These are phyloP conservation scores for Rosellinia necatrix DNA, from an alignment of 2,329 filamentous ascomycete genomes.

Conservation along the genomic window DNA sequence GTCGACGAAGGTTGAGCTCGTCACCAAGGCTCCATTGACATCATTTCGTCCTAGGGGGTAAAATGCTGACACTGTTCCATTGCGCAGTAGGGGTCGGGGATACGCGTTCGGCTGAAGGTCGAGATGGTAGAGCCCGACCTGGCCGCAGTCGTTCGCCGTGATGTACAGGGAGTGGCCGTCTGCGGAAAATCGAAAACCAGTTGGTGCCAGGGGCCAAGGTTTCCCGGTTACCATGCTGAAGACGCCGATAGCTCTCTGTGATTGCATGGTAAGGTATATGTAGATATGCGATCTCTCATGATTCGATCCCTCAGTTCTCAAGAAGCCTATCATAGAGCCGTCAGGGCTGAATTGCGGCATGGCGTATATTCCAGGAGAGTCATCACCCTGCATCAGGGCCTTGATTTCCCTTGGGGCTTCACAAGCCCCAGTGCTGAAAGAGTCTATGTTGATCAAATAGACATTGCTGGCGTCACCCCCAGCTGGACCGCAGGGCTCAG, in stretches of 20 bases:
- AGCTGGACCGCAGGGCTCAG: neutral
- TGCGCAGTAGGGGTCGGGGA: neutral
- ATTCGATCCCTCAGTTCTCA: constrained; percentile 21
- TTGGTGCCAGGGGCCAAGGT: constrained; percentile 37
- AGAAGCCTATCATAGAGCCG: constrained; percentile 43
- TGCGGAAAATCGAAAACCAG: constrained; percentile 43
- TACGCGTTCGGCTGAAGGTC: constrained; percentile 35
- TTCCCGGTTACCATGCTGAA: constrained; percentile 36
- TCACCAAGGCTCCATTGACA: constrained; percentile 42
- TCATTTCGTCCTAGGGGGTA: constrained; percentile 31
- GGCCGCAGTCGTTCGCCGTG: constrained; percentile 42
- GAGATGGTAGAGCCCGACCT: constrained; percentile 41
- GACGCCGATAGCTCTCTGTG: constrained; percentile 38
- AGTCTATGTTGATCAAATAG: constrained; percentile 7
- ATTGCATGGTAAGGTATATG: constrained; percentile 36
- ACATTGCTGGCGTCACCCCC: neutral
- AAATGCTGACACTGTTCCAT: constrained; percentile 6
- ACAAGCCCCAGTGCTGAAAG: neutral
- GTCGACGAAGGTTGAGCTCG: constrained; percentile 46
- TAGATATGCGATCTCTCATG: constrained; percentile 32
- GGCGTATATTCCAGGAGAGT: neutral
- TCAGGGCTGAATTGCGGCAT: constrained; percentile 46
- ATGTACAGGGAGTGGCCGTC: constrained; percentile 43
- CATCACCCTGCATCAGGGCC: neutral
- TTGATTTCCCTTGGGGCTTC: neutral